phyloP scores from a whole-genome alignment of 2,329 filamentous ascomycete species.

The Colletotrichum somersetense region DNA sequence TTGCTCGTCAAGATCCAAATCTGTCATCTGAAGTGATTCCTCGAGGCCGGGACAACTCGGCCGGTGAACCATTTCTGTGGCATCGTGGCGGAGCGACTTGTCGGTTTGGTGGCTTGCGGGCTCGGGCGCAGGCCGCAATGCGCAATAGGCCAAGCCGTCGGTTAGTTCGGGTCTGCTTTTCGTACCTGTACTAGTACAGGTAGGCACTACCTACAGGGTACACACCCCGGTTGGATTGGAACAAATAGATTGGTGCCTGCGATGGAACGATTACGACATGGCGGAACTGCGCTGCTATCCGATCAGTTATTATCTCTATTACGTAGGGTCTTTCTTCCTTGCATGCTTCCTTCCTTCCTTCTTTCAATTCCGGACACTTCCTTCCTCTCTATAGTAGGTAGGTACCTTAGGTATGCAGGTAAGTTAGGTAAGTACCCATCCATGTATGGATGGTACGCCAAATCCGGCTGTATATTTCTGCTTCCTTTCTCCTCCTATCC shows the following conservation, averaged over 20 bases:
- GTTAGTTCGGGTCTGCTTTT: no score
- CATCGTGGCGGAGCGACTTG: neutral
- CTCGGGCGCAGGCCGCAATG: slow-evolving; percentile 6
- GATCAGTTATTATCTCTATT: neutral
- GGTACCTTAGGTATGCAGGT: no score
- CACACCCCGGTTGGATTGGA: neutral
- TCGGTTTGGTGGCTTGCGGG: neutral
- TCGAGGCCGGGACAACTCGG: neutral
- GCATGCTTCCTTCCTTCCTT: neutral
- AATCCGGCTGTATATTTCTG: neutral
- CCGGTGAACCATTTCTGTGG: neutral
- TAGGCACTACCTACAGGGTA: no score
- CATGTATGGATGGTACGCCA: no score
- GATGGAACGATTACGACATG: neutral
- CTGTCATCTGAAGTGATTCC: slow-evolving; percentile 4
- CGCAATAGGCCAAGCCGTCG: neutral
- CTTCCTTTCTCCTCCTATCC: neutral
- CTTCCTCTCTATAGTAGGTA: neutral
- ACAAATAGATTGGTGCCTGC: neutral
- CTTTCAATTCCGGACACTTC: neutral
- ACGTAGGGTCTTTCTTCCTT: neutral
- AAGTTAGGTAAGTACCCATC: neutral
- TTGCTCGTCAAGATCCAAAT: neutral
- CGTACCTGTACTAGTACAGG: no score
- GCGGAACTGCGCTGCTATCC: neutral